Evolutionary conservation across 306 rosid genomes (phyloP).

Genomic region (Cucumis cinereus): DNA sequence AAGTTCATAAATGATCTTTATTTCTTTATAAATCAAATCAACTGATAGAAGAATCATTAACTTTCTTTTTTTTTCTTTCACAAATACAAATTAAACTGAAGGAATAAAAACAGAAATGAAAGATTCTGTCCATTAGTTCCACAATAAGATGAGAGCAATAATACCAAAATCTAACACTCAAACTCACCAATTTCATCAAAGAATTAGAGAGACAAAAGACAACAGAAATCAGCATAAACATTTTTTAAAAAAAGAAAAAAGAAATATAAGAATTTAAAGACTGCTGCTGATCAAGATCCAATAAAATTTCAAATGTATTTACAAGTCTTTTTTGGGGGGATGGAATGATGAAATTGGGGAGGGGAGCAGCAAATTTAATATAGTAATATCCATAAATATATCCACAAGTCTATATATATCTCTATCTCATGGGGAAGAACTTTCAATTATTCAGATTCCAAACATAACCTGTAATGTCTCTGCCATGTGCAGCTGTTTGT

Average conservation of each 20-base stretch:
- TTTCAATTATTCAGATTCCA: conserved; percentile 28
- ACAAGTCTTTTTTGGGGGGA: not conserved
- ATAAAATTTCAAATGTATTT: conserved; percentile 6
- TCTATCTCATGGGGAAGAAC: conserved; percentile 19
- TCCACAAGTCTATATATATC: conserved; percentile 22
- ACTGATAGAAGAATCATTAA: not conserved
- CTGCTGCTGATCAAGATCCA: not conserved
- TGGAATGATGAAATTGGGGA: not conserved
- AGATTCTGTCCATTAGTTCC: not conserved
- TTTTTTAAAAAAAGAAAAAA: not conserved
- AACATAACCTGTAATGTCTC: conserved; percentile 24
- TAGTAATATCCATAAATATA: conserved; percentile 10
- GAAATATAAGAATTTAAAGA: not conserved
- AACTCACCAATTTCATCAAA: not conserved
- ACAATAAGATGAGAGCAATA: not conserved
- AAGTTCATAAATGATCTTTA: not conserved
- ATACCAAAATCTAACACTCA: no score
- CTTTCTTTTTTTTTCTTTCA: not conserved
- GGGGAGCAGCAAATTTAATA: not conserved
- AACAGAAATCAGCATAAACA: not conserved
- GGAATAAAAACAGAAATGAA: not conserved
- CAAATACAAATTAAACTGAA: not conserved
- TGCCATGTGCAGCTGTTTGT: conserved; percentile 10
- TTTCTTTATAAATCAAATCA: no score
- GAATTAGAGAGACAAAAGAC: not conserved